These are phyloP conservation scores for Lachnellula arida DNA, from an alignment of 2,329 filamentous ascomycete species.

Conservation along the genomic window DNA sequence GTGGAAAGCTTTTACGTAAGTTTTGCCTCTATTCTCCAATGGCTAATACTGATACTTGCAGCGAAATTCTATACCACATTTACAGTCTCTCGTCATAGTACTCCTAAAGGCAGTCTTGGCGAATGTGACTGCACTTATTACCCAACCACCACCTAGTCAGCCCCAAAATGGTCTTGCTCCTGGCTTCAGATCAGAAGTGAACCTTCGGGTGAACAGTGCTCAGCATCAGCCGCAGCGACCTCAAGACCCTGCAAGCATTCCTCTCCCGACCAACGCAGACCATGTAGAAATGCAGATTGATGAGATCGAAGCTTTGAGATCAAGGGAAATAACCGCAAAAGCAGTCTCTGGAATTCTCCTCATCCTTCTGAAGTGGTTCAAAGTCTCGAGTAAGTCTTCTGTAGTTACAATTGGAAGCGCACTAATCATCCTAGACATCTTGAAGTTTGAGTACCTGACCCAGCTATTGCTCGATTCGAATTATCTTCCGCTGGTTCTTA, in stretches of 20 bases:
- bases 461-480: slow-evolving; percentile 93
- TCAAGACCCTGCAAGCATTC: slow-evolving; percentile 27
- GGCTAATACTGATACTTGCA: slow-evolving; percentile 38
- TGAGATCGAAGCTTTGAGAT: slow-evolving; percentile 75
- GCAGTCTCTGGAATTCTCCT: slow-evolving; percentile 86
- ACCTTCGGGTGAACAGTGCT: slow-evolving; percentile 23
- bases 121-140: slow-evolving; percentile 84
- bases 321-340: slow-evolving; percentile 83
- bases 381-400: slow-evolving; percentile 73
- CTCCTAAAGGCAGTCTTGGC: slow-evolving; percentile 82
- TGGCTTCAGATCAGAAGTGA: slow-evolving; percentile 26
- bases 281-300: slow-evolving; percentile 54
- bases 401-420: not conserved
- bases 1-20: slow-evolving; percentile 85
- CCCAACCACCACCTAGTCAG: slow-evolving; percentile 38
- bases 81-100: slow-evolving; percentile 92
- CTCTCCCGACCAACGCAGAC: slow-evolving; percentile 25
- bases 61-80: slow-evolving; percentile 71
- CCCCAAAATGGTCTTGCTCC: slow-evolving; percentile 19
- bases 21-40: slow-evolving; percentile 20
- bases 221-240: slow-evolving; percentile 21
- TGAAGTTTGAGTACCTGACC: slow-evolving; percentile 94
- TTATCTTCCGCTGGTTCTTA: slow-evolving; percentile 86
- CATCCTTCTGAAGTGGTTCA: slow-evolving; percentile 92
- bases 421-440: slow-evolving; percentile 57